Evolutionary conservation across 1,139 yeast species (phyloP).

Genomic region (Pneumocystis canis): DNA sequence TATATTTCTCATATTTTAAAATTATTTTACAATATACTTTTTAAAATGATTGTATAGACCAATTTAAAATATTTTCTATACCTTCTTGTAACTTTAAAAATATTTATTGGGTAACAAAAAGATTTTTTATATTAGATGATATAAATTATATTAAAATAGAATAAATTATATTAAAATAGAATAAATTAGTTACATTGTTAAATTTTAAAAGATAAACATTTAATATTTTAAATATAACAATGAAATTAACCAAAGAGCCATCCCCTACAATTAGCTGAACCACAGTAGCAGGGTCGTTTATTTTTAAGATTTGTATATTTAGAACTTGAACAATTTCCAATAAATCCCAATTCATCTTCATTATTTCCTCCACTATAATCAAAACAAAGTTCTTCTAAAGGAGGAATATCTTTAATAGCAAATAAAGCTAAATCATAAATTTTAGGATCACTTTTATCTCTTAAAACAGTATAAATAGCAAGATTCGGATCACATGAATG

Average conservation of each 20-base stretch:
- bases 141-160: no score
- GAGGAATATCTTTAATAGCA: slow-evolving; percentile 8
- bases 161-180: no score
- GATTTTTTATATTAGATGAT: no score
- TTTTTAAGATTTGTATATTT: background rate
- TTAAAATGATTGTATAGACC: no score
- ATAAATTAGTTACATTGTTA: background rate
- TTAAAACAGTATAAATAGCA: slow-evolving; percentile 7
- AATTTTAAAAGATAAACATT: background rate
- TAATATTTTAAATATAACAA: background rate
- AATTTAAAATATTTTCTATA: no score
- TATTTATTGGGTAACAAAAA: no score
- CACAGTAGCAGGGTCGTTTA: background rate
- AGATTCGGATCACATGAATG: slow-evolving; percentile 12
- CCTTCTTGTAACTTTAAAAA: no score
- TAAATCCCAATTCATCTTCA: background rate
- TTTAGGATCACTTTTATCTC: slow-evolving; percentile 1
- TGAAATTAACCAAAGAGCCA: slow-evolving; percentile 3
- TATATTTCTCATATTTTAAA: no score
- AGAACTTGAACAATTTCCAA: slow-evolving; percentile 1
- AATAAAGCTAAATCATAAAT: slow-evolving; percentile 12
- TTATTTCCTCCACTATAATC: slow-evolving; percentile 7
- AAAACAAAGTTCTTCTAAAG: slow-evolving; percentile 12
- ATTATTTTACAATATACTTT: no score
- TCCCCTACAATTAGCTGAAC: slow-evolving; percentile 3